A percentile compares a stretch with the other conserved stretches of the same genome.
Evolutionary conservation across 1,139 yeast genomes (phyloP).

Genomic region (Yamadazyma mexicana): DNA sequence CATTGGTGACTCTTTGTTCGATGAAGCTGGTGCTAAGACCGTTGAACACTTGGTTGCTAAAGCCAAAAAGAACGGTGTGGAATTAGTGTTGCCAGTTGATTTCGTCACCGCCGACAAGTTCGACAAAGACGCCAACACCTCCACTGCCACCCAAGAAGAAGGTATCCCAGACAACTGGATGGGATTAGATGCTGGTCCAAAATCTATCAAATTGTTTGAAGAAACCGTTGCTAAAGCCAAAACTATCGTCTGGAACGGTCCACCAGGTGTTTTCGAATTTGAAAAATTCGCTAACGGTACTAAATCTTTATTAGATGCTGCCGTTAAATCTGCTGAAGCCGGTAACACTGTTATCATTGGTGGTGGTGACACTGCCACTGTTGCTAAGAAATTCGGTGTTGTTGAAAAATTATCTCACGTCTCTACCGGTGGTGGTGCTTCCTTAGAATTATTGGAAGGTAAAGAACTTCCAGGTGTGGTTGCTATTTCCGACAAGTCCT

Average conservation of each 20-base stretch:
- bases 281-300: conserved; percentile 89
- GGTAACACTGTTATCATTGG: conserved; percentile 97
- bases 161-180: conserved; percentile 94
- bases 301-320: conserved; percentile 81
- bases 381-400: conserved; percentile 94
- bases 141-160: conserved; percentile 75
- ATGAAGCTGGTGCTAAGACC: conserved; percentile 89
- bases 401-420: conserved; percentile 95
- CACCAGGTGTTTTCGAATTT: conserved; percentile 98
- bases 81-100: conserved; percentile 89
- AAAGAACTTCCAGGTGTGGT: conserved; percentile 96
- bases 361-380: conserved; percentile 99
- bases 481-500: conserved; percentile 49
- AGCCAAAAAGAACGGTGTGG: conserved; percentile 93
- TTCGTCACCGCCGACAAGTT: conserved; percentile 92
- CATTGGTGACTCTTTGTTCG: conserved; percentile 88
- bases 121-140: conserved; percentile 82
- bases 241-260: conserved; percentile 99
- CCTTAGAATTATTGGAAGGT: conserved; percentile 96
- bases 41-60: conserved; percentile 86
- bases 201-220: conserved; percentile 73
- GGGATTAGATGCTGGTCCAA: conserved; percentile 95
- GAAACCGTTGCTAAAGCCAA: conserved; percentile 84
- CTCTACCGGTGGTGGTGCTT: conserved; percentile 99
- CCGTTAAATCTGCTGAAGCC: conserved; percentile 77